These are phyloP conservation scores for Acer negundo DNA, from an alignment of 345 rosid genomes.

Conservation along the genomic window DNA sequence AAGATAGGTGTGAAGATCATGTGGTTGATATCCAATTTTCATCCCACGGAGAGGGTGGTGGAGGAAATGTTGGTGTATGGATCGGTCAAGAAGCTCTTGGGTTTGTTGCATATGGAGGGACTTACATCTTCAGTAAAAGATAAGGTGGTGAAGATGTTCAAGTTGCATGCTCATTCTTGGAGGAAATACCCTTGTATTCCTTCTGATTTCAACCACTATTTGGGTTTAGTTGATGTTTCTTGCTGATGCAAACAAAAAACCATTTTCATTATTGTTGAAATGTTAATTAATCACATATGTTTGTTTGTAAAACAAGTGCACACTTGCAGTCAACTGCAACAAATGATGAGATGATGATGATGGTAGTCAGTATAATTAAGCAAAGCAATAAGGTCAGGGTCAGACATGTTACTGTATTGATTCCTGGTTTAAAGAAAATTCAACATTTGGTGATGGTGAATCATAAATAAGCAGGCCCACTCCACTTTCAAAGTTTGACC, in stretches of 20 bases:
- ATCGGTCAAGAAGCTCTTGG: constrained; percentile 34
- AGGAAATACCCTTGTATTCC: constrained; percentile 35
- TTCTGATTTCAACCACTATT: constrained; percentile 25
- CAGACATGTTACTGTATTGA: no score
- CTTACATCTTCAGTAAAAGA: constrained; percentile 36
- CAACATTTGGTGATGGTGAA: neutral
- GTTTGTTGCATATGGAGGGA: constrained; percentile 31
- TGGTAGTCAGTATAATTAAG: no score
- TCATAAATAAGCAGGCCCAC: neutral
- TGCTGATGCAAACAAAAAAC: neutral
- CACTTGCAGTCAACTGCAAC: neutral
- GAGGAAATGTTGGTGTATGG: constrained; percentile 40
- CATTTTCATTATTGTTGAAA: no score
- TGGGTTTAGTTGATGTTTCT: constrained; percentile 23
- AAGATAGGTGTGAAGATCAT: constrained; percentile 38
- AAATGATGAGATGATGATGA: neutral
- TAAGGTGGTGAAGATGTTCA: constrained; percentile 34
- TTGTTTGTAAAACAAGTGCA: no score
- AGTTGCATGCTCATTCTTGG: constrained; percentile 35
- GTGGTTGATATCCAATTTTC: constrained; percentile 32
- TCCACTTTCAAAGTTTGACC: constrained; percentile 6
- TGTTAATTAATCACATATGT: no score
- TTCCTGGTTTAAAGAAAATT: neutral
- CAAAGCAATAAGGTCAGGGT: no score
- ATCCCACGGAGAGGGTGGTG: constrained; percentile 27